Percentiles rank a stretch among this genome's conserved stretches.
Evolutionary conservation across 257 asterid genomes (phyloP).

Genomic region (Solanum chaucha): DNA sequence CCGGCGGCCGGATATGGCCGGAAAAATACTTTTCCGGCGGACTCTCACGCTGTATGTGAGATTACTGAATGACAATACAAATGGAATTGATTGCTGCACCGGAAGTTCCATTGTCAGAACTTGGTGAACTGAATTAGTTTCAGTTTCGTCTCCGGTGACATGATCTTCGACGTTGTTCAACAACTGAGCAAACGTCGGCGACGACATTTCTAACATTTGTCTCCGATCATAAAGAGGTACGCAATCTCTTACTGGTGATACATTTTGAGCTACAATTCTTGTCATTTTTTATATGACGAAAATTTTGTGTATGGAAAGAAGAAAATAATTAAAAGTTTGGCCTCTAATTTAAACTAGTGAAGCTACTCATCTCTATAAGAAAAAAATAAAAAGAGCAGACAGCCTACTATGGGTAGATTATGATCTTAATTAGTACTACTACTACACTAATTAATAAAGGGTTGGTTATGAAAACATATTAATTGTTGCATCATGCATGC

Average conservation of each 20-base stretch:
- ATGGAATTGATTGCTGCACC: constrained; percentile 32
- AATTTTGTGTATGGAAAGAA: background rate
- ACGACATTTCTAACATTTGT: constrained; percentile 6
- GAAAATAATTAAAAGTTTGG: background rate
- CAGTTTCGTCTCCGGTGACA: constrained; percentile 22
- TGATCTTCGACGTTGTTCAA: constrained; percentile 33
- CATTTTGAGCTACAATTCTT: constrained; percentile 19
- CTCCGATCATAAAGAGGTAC: constrained; percentile 11
- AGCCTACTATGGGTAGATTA: background rate
- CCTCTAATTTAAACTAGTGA: background rate
- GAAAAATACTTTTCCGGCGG: constrained; percentile 8
- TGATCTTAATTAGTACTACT: background rate
- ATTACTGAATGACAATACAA: constrained; percentile 45
- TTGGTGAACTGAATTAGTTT: constrained; percentile 35
- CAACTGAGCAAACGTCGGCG: constrained; percentile 42
- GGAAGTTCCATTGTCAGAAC: constrained; percentile 25
- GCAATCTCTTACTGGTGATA: constrained; percentile 9
- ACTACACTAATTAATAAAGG: background rate
- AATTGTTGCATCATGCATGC: background rate
- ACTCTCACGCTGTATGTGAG: constrained; percentile 45
- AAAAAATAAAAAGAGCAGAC: background rate
- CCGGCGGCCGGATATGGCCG: background rate
- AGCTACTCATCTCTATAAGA: background rate
- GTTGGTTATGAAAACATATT: background rate
- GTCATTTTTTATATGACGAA: background rate